Percentiles rank a stretch among this genome's conserved stretches.
Conservation (phyloP, 2,329 filamentous ascomycete genomes). For the Hyphodiscus sp. region DNA sequence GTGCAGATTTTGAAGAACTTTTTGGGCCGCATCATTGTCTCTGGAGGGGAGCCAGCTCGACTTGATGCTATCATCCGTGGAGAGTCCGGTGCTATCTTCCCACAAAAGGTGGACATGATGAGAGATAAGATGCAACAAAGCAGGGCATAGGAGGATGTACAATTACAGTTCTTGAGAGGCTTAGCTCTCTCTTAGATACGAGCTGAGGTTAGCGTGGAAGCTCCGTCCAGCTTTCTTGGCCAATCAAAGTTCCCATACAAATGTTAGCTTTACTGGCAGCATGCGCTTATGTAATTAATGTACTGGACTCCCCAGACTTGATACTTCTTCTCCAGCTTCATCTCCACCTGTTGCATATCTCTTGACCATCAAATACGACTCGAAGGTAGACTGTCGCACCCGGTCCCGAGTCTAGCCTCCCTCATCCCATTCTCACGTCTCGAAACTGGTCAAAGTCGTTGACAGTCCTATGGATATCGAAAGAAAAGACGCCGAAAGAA, state of each 20-base stretch:
- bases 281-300: neutral
- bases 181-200: neutral
- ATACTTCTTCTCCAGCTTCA: no score
- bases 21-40: neutral
- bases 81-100: neutral
- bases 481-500: slow-evolving; percentile 9
- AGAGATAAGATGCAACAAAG: slow-evolving; percentile 8
- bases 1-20: neutral
- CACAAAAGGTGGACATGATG: neutral
- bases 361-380: neutral
- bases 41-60: neutral
- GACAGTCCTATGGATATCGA: neutral
- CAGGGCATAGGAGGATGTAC: no score
- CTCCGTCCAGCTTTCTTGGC: neutral
- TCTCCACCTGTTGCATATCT: no score
- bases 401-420: neutral
- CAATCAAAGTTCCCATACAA: neutral
- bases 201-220: neutral
- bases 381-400: neutral
- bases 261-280: neutral
- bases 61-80: neutral
- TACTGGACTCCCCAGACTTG: no score
- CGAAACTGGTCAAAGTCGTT: neutral
- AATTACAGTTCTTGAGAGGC: no score
- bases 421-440: neutral